Conservation (phyloP, 768 basidiomycete species). For the Hebeloma cylindrosporum region DNA sequence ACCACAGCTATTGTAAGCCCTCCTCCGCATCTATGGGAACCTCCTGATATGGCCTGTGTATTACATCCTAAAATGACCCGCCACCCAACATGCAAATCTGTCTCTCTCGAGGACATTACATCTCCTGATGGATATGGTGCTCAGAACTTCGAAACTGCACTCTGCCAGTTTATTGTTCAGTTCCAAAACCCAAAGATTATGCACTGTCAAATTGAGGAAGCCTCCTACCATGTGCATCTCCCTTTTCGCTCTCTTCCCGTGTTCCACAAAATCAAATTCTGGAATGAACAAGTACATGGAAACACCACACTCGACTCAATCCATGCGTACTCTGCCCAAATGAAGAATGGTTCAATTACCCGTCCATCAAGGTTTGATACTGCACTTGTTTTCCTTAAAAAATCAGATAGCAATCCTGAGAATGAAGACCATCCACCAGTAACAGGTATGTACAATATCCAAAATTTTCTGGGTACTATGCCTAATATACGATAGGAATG, state of each 20-base stretch:
- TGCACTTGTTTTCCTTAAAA: too few species aligned
- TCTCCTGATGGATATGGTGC: not conserved
- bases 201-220: not conserved
- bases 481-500: too few species aligned
- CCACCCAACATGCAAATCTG: not conserved
- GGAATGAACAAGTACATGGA: not conserved
- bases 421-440: too few species aligned
- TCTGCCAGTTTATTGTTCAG: not conserved
- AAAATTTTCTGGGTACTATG: too few species aligned
- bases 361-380: not conserved
- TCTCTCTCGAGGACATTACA: not conserved
- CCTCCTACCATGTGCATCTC: not conserved
- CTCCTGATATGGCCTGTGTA: not conserved
- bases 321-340: not conserved
- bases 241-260: not conserved
- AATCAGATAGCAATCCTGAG: too few species aligned
- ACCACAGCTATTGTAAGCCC: not conserved
- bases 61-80: not conserved
- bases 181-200: not conserved
- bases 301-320: not conserved
- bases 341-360: not conserved
- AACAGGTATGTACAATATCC: too few species aligned
- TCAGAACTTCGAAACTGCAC: not conserved
- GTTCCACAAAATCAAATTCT: conserved; percentile 3
- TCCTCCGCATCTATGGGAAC: not conserved